A percentile compares a stretch with the other conserved stretches of the same genome.
Evolutionary conservation across 495 filamentous ascomycete genomes (phyloP).

Genomic region (Thermothielavioides terrestris): DNA sequence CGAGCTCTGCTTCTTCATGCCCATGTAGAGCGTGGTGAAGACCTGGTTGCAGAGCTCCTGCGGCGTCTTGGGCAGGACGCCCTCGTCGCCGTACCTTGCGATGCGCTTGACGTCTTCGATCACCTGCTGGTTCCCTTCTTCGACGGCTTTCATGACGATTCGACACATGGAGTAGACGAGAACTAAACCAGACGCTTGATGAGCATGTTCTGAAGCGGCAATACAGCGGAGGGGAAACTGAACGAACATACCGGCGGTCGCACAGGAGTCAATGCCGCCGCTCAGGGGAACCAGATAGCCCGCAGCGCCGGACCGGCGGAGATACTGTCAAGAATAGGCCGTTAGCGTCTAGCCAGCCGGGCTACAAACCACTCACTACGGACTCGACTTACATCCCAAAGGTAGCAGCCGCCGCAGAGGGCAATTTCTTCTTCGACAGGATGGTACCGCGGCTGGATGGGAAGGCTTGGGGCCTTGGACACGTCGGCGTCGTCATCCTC

Average conservation of each 20-base stretch:
- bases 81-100: conserved; percentile 44
- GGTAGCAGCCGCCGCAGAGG: conserved; percentile 59
- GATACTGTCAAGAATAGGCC: conserved; percentile 40
- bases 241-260: conserved; percentile 32
- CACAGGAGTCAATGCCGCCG: conserved; percentile 67
- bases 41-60: conserved; percentile 55
- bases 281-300: conserved; percentile 51
- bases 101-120: conserved; percentile 61
- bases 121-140: conserved; percentile 53
- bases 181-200: conserved; percentile 30
- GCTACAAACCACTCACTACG: background rate
- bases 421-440: conserved; percentile 68
- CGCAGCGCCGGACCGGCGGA: conserved; percentile 53
- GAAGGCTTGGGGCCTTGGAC: conserved; percentile 21
- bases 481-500: conserved; percentile 30
- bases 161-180: conserved; percentile 76
- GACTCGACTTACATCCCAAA: conserved; percentile 54
- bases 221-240: background rate
- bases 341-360: background rate
- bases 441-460: conserved; percentile 43
- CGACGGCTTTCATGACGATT: conserved; percentile 58
- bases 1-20: conserved; percentile 61
- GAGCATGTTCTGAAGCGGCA: conserved; percentile 3
- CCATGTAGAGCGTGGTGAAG: conserved; percentile 77
- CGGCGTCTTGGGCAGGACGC: conserved; percentile 46